Percentiles rank a stretch among this genome's conserved stretches.
phyloP scores from a whole-genome alignment of 176 grass and related monocot species.

The Aegilops speltoides region DNA sequence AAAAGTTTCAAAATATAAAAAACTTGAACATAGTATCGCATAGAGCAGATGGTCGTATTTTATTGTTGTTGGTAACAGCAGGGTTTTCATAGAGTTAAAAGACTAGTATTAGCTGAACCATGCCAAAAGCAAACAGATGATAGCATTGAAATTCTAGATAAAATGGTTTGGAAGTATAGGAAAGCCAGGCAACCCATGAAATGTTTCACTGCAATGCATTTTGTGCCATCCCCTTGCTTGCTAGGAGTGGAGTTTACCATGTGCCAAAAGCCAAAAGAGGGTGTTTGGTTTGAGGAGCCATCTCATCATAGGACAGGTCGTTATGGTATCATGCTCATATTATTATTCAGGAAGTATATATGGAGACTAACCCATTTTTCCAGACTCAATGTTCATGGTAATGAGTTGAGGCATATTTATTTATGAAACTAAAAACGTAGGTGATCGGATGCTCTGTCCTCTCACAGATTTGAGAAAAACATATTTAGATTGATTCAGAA shows the following conservation, averaged over 20 bases:
- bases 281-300: neutral
- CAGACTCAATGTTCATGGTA: neutral
- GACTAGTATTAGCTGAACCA: neutral
- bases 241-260: neutral
- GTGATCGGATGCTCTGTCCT: neutral
- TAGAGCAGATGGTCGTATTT: neutral
- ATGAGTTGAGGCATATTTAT: neutral
- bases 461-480: too few relatives aligned
- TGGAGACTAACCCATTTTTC: neutral
- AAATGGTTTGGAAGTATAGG: neutral
- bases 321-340: neutral
- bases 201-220: neutral
- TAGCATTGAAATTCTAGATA: neutral
- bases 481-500: too few relatives aligned
- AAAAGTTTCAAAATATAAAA: neutral
- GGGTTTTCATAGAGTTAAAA: neutral
- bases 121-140: neutral
- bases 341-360: neutral
- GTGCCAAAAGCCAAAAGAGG: neutral
- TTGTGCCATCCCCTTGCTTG: neutral
- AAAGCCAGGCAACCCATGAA: neutral
- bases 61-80: constrained; percentile 7
- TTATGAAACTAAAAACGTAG: neutral
- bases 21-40: too few relatives aligned
- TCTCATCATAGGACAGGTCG: neutral